Conservation (phyloP, 768 basidiomycete species). For the Lentinus tigrinus region DNA sequence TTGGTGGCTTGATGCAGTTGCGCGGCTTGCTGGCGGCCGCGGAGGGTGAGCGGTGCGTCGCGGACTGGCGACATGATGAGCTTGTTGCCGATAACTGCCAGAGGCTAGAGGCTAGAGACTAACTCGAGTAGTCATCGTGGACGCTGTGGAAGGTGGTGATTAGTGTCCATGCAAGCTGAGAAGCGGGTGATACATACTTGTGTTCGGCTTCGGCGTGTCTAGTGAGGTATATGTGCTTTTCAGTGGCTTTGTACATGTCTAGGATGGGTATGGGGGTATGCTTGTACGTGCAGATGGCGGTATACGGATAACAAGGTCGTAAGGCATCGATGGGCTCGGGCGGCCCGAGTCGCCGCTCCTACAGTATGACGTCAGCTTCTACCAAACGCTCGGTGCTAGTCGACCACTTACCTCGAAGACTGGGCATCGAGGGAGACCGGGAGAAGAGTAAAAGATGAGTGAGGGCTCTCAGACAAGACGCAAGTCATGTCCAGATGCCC, state of each 20-base stretch:
- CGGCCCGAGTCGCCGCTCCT: background rate
- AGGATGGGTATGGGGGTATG: background rate
- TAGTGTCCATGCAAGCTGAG: no score
- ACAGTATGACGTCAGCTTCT: background rate
- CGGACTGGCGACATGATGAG: conserved; percentile 15
- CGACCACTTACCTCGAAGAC: no score
- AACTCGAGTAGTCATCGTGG: conserved; percentile 25
- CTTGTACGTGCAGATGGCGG: no score
- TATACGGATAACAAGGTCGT: background rate
- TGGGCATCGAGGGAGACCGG: no score
- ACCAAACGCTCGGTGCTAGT: no score
- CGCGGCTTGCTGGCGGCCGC: conserved; percentile 26
- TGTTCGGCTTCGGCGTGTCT: conserved; percentile 31
- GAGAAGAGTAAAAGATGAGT: no score
- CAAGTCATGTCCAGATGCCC: conserved; percentile 18
- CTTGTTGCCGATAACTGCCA: background rate
- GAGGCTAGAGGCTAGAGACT: background rate
- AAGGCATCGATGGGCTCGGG: background rate
- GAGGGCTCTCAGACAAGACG: no score
- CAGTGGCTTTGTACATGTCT: conserved; percentile 18
- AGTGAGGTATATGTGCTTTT: conserved; percentile 29
- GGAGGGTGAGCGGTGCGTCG: conserved; percentile 26
- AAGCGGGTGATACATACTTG: conserved; percentile 20
- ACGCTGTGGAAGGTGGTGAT: conserved; percentile 12
- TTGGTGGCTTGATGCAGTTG: conserved; percentile 23